Evolutionary conservation across 306 rosid genomes (phyloP).

Genomic region (Betula pendula): DNA sequence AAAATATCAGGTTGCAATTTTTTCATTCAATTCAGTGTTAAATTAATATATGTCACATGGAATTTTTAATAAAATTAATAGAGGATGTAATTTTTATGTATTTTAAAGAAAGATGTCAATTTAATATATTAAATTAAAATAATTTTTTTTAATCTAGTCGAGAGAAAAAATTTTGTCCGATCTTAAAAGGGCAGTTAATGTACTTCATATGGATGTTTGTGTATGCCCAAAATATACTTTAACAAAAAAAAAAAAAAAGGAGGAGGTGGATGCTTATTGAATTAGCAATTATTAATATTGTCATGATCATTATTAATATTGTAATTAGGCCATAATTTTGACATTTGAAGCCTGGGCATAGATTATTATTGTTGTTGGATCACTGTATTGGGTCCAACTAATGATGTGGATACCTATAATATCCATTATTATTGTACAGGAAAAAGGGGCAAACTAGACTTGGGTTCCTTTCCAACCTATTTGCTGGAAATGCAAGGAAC

Average conservation of each 20-base stretch:
- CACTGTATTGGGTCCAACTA: constrained; percentile 52
- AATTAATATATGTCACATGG: too few species aligned
- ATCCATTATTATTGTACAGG: constrained; percentile 1
- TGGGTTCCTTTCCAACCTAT: constrained; percentile 59
- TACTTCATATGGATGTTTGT: constrained; percentile 15
- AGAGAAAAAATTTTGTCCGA: too few species aligned
- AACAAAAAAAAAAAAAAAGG: neutral
- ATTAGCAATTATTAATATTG: constrained; percentile 21
- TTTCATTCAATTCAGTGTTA: too few species aligned
- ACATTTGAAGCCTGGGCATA: constrained; percentile 26
- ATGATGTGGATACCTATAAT: constrained; percentile 33
- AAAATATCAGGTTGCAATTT: too few species aligned
- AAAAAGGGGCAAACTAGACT: constrained; percentile 48
- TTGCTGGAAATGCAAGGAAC: constrained; percentile 78
- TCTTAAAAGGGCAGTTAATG: neutral
- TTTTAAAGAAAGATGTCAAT: too few species aligned
- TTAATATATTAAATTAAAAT: too few species aligned
- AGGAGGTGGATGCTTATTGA: neutral
- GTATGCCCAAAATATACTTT: neutral
- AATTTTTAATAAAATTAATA: too few species aligned
- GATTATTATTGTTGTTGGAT: constrained; percentile 43
- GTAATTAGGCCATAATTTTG: constrained; percentile 51
- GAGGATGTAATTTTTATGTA: too few species aligned
- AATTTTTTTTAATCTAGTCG: too few species aligned
- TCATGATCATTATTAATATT: constrained; percentile 37